A percentile compares a stretch with the other conserved stretches of the same genome.
These are phyloP conservation scores for Periglandula ipomoeae DNA, from an alignment of 2,329 filamentous ascomycete species.

Conservation along the genomic window DNA sequence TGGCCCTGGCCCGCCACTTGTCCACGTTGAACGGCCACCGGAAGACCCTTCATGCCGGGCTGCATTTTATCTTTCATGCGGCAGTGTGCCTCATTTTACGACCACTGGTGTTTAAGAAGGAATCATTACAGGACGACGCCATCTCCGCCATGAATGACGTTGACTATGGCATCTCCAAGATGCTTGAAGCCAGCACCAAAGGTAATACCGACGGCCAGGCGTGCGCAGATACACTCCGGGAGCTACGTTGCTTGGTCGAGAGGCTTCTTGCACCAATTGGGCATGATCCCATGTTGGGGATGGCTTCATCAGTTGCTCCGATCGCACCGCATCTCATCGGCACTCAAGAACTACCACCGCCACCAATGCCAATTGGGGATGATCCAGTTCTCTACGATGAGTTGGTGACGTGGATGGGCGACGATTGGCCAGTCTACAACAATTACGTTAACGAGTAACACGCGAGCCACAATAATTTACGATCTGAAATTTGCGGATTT, in stretches of 20 bases:
- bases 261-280: constrained; percentile 20
- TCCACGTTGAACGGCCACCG: constrained; percentile 25
- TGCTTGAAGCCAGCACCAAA: constrained; percentile 29
- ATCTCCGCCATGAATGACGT: constrained; percentile 22
- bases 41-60: constrained; percentile 33
- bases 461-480: neutral
- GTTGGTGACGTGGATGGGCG: constrained; percentile 28
- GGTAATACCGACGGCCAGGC: constrained; percentile 29
- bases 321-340: neutral
- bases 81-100: constrained; percentile 38
- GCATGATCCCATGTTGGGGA: constrained; percentile 9
- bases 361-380: constrained; percentile 20
- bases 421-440: constrained; percentile 24
- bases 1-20: constrained; percentile 33
- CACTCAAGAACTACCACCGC: constrained; percentile 12
- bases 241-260: constrained; percentile 27
- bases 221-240: constrained; percentile 28
- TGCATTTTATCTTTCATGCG: constrained; percentile 43
- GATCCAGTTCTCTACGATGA: constrained; percentile 25
- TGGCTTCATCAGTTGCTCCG: constrained; percentile 10
- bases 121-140: constrained; percentile 13
- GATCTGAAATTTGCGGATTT: neutral
- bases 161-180: constrained; percentile 31
- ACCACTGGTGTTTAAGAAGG: constrained; percentile 27
- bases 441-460: neutral